Evolutionary conservation across 1,139 yeast species (phyloP).

Genomic region (Pichia inconspicua): DNA sequence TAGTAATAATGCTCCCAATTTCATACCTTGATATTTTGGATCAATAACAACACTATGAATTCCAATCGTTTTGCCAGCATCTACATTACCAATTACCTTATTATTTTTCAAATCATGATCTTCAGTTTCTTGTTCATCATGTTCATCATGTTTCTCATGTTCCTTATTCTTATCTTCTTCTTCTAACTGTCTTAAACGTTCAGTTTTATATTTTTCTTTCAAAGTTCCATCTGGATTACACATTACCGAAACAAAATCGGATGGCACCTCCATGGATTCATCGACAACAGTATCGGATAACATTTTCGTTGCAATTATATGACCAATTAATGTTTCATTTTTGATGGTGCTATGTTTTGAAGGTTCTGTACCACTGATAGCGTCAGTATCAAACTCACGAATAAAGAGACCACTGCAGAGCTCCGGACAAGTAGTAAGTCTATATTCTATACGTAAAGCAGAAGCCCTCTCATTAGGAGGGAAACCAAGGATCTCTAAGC

Average conservation of each 20-base stretch:
- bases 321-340: conserved; percentile 72
- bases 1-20: conserved; percentile 72
- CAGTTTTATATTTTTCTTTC: conserved; percentile 19
- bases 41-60: conserved; percentile 76
- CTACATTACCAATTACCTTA: conserved; percentile 57
- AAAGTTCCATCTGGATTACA: conserved; percentile 17
- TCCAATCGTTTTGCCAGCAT: conserved; percentile 66
- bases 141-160: conserved; percentile 10
- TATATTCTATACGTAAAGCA: conserved; percentile 53
- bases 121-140: neutral
- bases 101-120: neutral
- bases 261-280: conserved; percentile 59
- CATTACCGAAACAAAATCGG: conserved; percentile 3
- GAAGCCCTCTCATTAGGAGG: conserved; percentile 62
- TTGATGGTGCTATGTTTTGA: conserved; percentile 40
- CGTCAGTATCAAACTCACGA: conserved; percentile 43
- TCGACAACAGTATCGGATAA: conserved; percentile 46
- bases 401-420: conserved; percentile 80
- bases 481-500: conserved; percentile 65
- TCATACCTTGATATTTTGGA: conserved; percentile 73
- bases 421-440: conserved; percentile 81
- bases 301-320: conserved; percentile 76
- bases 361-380: conserved; percentile 32
- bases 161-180: conserved; percentile 27
- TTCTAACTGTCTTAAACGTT: conserved; percentile 19